A percentile compares a stretch with the other conserved stretches of the same genome.
Conservation (phyloP, 2,329 filamentous ascomycete genomes). For the Cercospora canescens region DNA sequence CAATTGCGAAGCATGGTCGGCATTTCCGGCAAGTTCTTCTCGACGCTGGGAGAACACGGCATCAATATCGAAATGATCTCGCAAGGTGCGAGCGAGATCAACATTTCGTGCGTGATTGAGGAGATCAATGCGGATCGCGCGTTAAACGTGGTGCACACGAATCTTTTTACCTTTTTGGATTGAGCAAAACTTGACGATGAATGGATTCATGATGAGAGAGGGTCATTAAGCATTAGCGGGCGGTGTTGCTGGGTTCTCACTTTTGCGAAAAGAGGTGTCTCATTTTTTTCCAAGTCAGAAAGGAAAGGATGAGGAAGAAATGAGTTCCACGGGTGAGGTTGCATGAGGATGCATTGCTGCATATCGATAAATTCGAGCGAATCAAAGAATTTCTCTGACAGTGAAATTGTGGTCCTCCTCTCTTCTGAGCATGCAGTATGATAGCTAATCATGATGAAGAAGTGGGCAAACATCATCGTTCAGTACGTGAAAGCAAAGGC, state of each 20-base stretch:
- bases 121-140: conserved; percentile 87
- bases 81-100: conserved; percentile 97
- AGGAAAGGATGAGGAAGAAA: not conserved
- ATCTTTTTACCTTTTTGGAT: conserved; percentile 93
- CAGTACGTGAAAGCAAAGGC: not conserved
- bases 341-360: not conserved
- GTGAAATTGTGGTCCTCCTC: not conserved
- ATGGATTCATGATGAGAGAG: not conserved
- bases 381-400: not conserved
- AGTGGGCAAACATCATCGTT: not conserved
- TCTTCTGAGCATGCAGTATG: not conserved
- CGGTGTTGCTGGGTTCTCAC: not conserved
- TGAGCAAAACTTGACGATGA: conserved; percentile 35
- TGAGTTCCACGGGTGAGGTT: not conserved
- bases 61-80: conserved; percentile 99
- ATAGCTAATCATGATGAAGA: not conserved
- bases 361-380: not conserved
- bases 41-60: conserved; percentile 85
- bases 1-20: conserved; percentile 97
- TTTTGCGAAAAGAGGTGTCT: not conserved
- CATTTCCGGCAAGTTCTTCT: conserved; percentile 92
- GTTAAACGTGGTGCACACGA: conserved; percentile 94
- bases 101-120: conserved; percentile 97
- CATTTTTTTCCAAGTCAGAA: not conserved
- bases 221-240: not conserved